Evolutionary conservation across 371 early-diverging fungal genomes (phyloP).

Genomic region (Rhizopus sp.): DNA sequence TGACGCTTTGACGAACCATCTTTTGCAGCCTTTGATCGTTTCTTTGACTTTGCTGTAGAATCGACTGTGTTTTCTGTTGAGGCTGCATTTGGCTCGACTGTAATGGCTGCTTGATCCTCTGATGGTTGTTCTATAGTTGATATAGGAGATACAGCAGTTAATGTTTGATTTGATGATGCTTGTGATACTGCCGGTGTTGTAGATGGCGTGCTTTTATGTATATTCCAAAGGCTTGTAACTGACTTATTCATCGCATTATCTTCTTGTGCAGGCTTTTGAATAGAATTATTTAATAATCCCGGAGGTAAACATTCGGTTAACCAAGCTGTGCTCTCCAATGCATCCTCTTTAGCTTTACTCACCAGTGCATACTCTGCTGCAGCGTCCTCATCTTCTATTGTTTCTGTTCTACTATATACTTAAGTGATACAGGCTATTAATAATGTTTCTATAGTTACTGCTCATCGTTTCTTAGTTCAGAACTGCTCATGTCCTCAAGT

Average conservation of each 20-base stretch:
- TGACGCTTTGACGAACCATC: slow-evolving; percentile 31
- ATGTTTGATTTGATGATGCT: slow-evolving; percentile 12
- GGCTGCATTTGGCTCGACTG: not conserved
- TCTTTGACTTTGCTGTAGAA: slow-evolving; percentile 35
- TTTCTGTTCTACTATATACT: slow-evolving; percentile 16
- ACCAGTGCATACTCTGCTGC: slow-evolving; percentile 47
- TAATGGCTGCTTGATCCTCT: not conserved
- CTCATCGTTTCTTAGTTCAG: slow-evolving; percentile 8
- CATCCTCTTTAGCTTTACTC: slow-evolving; percentile 21
- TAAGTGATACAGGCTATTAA: too few species aligned
- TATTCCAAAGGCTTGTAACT: slow-evolving; percentile 69
- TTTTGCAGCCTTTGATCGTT: slow-evolving; percentile 41
- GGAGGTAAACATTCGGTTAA: slow-evolving; percentile 24
- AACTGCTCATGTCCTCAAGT: slow-evolving; percentile 10
- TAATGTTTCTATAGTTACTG: not conserved
- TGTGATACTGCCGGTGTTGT: slow-evolving; percentile 20
- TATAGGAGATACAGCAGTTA: not conserved
- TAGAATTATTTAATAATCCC: slow-evolving; percentile 14
- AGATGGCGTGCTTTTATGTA: slow-evolving; percentile 34
- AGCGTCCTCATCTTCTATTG: slow-evolving; percentile 33
- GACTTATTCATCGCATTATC: slow-evolving; percentile 77
- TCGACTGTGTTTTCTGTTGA: slow-evolving; percentile 1
- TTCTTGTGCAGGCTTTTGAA: slow-evolving; percentile 48
- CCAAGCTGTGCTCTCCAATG: slow-evolving; percentile 18
- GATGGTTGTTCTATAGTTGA: not conserved